These are phyloP conservation scores for Phytophthora macrochlamydospora DNA, from an alignment of 352 stramenopile species.

Conservation along the genomic window DNA sequence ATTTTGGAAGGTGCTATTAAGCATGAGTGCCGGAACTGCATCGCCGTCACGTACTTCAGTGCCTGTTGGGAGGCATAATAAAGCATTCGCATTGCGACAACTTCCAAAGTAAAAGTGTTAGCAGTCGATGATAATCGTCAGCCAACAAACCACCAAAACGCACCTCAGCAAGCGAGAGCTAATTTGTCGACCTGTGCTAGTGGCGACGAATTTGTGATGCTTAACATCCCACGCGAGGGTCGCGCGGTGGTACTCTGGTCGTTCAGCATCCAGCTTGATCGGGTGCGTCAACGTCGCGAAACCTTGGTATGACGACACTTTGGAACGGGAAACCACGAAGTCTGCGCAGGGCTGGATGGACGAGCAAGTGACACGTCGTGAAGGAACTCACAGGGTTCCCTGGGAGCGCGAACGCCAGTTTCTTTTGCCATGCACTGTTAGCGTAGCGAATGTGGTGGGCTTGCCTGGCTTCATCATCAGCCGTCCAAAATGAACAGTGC, in stretches of 20 bases:
- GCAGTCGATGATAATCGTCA: not conserved
- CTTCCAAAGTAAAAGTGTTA: constrained; percentile 20
- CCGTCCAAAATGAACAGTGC: constrained; percentile 93
- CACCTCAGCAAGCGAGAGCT: constrained; percentile 92
- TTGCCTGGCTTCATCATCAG: constrained; percentile 99
- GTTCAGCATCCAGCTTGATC: constrained; percentile 86
- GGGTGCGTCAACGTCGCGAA: constrained; percentile 58
- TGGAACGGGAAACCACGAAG: constrained; percentile 67
- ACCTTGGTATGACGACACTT: constrained; percentile 59
- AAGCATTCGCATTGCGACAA: constrained; percentile 87
- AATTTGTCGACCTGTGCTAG: constrained; percentile 92
- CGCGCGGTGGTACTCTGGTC: constrained; percentile 96
- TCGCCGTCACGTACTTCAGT: constrained; percentile 67
- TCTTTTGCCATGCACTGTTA: constrained; percentile 49
- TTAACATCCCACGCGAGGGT: constrained; percentile 60
- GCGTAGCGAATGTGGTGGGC: constrained; percentile 96
- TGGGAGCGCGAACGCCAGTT: constrained; percentile 94
- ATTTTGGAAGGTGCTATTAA: constrained; percentile 65
- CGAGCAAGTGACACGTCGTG: constrained; percentile 95
- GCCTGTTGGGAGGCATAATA: constrained; percentile 91
- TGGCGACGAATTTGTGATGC: constrained; percentile 80
- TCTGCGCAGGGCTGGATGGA: constrained; percentile 91
- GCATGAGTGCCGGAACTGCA: constrained; percentile 48
- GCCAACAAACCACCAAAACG: not conserved
- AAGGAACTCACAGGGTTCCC: constrained; percentile 96